Base-by-base conservation (phyloP, 345 rosid genomes). In the Sapria himalayana region DNA sequence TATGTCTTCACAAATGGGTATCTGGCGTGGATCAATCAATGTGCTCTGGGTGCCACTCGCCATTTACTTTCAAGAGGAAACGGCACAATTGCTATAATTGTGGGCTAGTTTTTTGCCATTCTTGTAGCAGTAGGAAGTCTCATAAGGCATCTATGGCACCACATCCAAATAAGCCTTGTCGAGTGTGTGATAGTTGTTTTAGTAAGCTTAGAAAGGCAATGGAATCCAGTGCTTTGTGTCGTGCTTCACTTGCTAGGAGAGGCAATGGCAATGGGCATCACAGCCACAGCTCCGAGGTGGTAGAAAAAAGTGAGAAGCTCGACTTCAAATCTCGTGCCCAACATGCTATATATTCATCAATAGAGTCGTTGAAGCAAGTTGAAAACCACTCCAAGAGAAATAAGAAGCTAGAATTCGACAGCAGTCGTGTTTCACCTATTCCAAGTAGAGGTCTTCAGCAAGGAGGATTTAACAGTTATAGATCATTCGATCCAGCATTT, bases 61-160 rank as follows among this genome's bases (percentile, higher is more conserved):
- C 84, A 25, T 79, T 89, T 71, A 89, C 61, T 69, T 89, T 89
- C 66, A 79, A 66, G 52, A 59, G 89, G 52, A 77, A 77, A 61
- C 73, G 81, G 27, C 89, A 73, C 50, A 77, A 77, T 31, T 77
- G 89, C 48, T 77, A 77, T 60, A 73, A 77, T 32, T 77, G 89
- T 55, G 98, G 98, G 52, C 69, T 82, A 18, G 95, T 71, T 39
- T 89, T 79, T 70, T 89, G 98, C 42, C 84, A 89, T 62, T 75
- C 93, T 3, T 89, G 95, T 63, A 82, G 79, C 63, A 74, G 74
- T 51, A 82, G 76, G 64, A 89, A 89, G 65, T 79, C 74, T 24
- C 61, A 71, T 43, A 89, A 72, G 66, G 93, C 98, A 61, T 89
- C 91, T 22, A 89, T 89, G 95, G 95, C 98, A 32, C 93, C 94